A percentile compares a stretch with the other conserved stretches of the same genome.
phyloP scores from a whole-genome alignment of 2,329 filamentous ascomycete species.

The Fusarium ambrosium region DNA sequence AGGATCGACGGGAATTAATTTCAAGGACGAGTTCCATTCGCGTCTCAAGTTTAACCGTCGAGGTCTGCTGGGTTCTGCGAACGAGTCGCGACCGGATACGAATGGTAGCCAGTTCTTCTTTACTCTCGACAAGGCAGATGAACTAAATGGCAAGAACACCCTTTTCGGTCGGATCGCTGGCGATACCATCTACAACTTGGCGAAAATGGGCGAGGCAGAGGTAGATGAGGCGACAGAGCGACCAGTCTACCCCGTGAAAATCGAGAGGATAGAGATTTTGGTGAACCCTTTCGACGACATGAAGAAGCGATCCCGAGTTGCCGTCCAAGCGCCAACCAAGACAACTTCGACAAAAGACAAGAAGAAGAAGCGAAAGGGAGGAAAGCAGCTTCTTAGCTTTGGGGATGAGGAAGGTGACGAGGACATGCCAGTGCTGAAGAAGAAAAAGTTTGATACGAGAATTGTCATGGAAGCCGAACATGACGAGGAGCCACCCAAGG shows the following conservation, averaged over 20 bases:
- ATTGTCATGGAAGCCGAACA: conserved; percentile 72
- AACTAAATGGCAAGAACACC: conserved; percentile 91
- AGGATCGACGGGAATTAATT: conserved; percentile 70
- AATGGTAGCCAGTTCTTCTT: conserved; percentile 99
- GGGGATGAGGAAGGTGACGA: conserved; percentile 74
- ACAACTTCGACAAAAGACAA: conserved; percentile 63
- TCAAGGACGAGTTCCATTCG: conserved; percentile 90
- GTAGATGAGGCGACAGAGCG: conserved; percentile 83
- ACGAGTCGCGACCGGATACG: conserved; percentile 80
- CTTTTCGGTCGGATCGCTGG: conserved; percentile 93
- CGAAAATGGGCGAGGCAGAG: conserved; percentile 93
- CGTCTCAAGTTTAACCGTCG: conserved; percentile 92
- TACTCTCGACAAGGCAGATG: conserved; percentile 85
- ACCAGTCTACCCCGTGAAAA: conserved; percentile 86
- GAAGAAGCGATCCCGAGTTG: conserved; percentile 75
- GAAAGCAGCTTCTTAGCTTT: conserved; percentile 84
- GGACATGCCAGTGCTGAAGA: conserved; percentile 74
- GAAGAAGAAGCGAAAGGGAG: conserved; percentile 79
- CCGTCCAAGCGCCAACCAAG: conserved; percentile 60
- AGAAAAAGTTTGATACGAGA: conserved; percentile 82
- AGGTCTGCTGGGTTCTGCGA: conserved; percentile 95
- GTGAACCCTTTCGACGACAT: conserved; percentile 88
- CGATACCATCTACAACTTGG: conserved; percentile 95
- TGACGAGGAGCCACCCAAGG: conserved; percentile 47
- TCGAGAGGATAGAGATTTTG: conserved; percentile 80